Evolutionary conservation across 495 filamentous ascomycete species (phyloP).

Genomic region (Penicillium maclennaniae): DNA sequence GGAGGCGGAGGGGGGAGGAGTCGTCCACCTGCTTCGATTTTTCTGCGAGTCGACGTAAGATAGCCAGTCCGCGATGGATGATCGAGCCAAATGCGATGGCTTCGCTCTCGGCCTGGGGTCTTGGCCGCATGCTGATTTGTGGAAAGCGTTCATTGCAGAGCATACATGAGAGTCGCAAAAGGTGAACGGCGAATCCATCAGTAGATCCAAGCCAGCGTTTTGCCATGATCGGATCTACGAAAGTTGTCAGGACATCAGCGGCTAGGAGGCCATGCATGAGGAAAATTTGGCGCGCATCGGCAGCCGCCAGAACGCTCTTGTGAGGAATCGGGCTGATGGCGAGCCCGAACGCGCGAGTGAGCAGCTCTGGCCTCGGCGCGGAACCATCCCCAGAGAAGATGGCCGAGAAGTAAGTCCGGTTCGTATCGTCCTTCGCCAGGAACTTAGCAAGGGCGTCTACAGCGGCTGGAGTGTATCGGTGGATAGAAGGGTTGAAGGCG

Average conservation of each 20-base stretch:
- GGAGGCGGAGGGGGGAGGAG: conserved; percentile 43
- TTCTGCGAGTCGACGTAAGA: conserved; percentile 66
- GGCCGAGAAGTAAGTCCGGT: conserved; percentile 72
- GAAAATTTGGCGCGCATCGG: conserved; percentile 78
- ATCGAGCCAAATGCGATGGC: conserved; percentile 52
- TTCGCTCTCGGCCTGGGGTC: conserved; percentile 41
- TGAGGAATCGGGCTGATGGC: conserved; percentile 83
- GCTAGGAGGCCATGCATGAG: conserved; percentile 89
- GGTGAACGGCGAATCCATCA: conserved; percentile 78
- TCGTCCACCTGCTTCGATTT: conserved; percentile 63
- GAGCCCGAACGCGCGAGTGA: conserved; percentile 85
- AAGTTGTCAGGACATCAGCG: conserved; percentile 78
- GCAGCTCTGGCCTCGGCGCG: conserved; percentile 66
- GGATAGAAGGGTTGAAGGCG: conserved; percentile 70
- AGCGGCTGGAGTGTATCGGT: conserved; percentile 85
- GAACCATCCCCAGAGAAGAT: conserved; percentile 72
- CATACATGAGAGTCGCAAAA: conserved; percentile 66
- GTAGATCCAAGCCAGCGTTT: conserved; percentile 77
- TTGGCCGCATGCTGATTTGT: conserved; percentile 33
- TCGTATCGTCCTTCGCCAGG: conserved; percentile 89
- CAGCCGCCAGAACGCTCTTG: conserved; percentile 55
- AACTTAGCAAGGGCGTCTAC: conserved; percentile 89
- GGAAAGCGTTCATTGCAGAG: conserved; percentile 59
- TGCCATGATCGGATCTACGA: conserved; percentile 70
- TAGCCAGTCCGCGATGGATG: conserved; percentile 63